A percentile compares a stretch with the other conserved stretches of the same genome.
These are phyloP conservation scores for Bothriochloa decipiens DNA, from an alignment of 176 grass and related monocot species.

Conservation along the genomic window DNA sequence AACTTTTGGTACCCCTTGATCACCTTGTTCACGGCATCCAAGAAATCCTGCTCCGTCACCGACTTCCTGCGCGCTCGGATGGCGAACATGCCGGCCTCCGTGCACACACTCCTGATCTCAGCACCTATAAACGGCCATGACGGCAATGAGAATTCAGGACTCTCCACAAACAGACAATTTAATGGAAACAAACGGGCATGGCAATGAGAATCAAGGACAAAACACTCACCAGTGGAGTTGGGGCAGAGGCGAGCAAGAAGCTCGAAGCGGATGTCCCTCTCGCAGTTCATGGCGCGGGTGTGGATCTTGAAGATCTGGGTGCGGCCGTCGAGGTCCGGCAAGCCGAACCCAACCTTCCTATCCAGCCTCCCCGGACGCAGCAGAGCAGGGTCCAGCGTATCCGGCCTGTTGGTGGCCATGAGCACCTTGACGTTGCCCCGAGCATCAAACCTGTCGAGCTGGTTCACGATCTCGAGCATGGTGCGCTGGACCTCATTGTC, in stretches of 20 bases:
- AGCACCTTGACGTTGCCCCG: slow-evolving; percentile 95
- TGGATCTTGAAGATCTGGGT: slow-evolving; percentile 97
- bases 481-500: slow-evolving; percentile 91
- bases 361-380: slow-evolving; percentile 84
- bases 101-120: slow-evolving; percentile 87
- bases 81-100: slow-evolving; percentile 82
- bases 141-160: not conserved
- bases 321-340: slow-evolving; percentile 80
- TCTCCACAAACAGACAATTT: no score
- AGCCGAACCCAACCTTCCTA: slow-evolving; percentile 82
- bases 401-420: slow-evolving; percentile 60
- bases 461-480: slow-evolving; percentile 94
- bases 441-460: slow-evolving; percentile 91
- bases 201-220: no score
- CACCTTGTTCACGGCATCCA: slow-evolving; percentile 87
- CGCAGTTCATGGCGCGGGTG: slow-evolving; percentile 82
- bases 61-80: slow-evolving; percentile 89
- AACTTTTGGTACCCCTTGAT: slow-evolving; percentile 96
- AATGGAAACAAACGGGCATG: not conserved
- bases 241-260: slow-evolving; percentile 97
- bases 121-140: slow-evolving; percentile 42
- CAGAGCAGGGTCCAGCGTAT: slow-evolving; percentile 81
- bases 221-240: slow-evolving; percentile 74
- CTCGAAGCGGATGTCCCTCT: slow-evolving; percentile 82
- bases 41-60: slow-evolving; percentile 85